phyloP scores from a whole-genome alignment of 2,329 filamentous ascomycete genomes.

The Ophiosphaerella korrae region DNA sequence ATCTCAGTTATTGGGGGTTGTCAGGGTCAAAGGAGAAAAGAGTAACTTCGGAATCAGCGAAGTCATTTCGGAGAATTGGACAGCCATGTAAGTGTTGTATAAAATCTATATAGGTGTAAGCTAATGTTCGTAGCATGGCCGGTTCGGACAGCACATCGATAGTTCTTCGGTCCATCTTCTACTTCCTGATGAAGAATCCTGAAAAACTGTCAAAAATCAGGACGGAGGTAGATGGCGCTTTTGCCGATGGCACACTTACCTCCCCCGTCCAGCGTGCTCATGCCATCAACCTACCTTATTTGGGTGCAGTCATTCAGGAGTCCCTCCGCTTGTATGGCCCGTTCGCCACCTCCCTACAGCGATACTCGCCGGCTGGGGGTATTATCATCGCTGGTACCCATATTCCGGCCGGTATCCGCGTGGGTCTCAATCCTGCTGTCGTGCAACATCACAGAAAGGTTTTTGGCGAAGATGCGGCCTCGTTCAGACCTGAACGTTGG shows the following conservation, averaged over 20 bases:
- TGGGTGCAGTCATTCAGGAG: constrained; percentile 78
- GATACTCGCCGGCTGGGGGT: constrained; percentile 69
- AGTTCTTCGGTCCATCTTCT: constrained; percentile 44
- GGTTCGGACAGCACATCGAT: constrained; percentile 47
- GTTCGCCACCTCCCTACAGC: constrained; percentile 71
- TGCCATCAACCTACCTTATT: constrained; percentile 70
- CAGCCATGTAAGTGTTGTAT: constrained; percentile 32
- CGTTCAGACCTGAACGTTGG: constrained; percentile 71
- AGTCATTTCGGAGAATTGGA: constrained; percentile 34
- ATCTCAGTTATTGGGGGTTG: constrained; percentile 36
- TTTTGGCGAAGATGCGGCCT: constrained; percentile 69
- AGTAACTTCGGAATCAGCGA: constrained; percentile 36
- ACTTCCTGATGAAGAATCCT: constrained; percentile 46
- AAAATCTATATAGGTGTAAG: neutral
- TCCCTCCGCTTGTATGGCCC: constrained; percentile 76
- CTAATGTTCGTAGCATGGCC: constrained; percentile 30
- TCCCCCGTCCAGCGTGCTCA: constrained; percentile 42
- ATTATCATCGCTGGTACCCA: constrained; percentile 65
- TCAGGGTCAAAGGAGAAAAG: constrained; percentile 34
- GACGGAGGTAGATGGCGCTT: constrained; percentile 25
- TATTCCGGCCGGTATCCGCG: constrained; percentile 71
- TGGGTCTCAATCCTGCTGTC: constrained; percentile 77
- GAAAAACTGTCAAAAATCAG: constrained; percentile 12
- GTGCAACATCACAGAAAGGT: constrained; percentile 69
- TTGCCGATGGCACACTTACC: constrained; percentile 10